Base-by-base conservation (phyloP, 1,139 yeast genomes). In the Blastobotrys proliferans region DNA sequence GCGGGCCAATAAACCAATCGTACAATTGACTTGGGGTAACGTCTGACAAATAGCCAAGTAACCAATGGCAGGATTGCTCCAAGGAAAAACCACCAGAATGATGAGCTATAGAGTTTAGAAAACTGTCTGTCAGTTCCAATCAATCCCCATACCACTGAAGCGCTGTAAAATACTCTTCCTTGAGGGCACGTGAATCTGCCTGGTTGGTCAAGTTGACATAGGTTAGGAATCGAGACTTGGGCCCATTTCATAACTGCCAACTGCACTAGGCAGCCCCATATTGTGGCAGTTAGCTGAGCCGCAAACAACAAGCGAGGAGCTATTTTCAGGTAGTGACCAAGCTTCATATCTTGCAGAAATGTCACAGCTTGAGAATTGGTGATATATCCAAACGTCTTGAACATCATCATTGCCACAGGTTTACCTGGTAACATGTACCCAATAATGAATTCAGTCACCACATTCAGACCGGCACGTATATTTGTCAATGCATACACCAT, bases 371-470 rank as follows among this genome's bases (percentile, higher is more conserved):
- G 83, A 4, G 68, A 67, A 54, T 76, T 76, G 35, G 79, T 74
- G 50, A 76, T 76, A 59, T 71, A 77, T 10, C 84, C 83, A 54
- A 71, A 72, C 1, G 81, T 74, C 58, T 80, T 80, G 61, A 79
- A 70, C 53, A 77, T 69, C 70, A 77, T 77, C 64, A 77, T 68
- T 2, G 83, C 83, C 24, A 76, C 57, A 1, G 83, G 83, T 39
- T 73, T 70, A 9, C 85, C 85, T 2, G 84, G 84, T 20, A 76
- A 59, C 45, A 80, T 69, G 57, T 79, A 81, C 6, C 87, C 87
- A 34, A 75, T 70, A 46, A 81, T 70, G 48, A 81, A 66, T 58
- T 81, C 84, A 4, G 79, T 74, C 46, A 81, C 58, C 17, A 81
- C 83, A 47, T 77, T 77, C 47, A 81, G 66, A 11, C 81, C 81